Base-by-base conservation (phyloP, 163 green algal species). In the Volvox carteri region DNA sequence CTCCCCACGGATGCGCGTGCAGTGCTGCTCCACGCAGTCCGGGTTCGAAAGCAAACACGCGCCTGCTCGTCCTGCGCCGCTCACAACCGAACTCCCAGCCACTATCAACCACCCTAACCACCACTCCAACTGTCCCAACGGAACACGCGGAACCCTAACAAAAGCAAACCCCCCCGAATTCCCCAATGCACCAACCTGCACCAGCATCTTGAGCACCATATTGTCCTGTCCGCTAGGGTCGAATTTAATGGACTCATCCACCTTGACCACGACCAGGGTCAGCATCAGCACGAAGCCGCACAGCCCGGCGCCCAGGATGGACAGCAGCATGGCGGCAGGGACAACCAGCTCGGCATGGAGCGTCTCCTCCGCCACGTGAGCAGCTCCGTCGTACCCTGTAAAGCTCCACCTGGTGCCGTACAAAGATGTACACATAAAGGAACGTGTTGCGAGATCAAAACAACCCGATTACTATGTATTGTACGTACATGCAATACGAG, bases 351-450 rank as follows among this genome's bases (percentile, higher is more conserved):
- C 78, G 4, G 78, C 78, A 1, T 48, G 4, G 23, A 52, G 6
- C 28, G 78, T 86, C 42, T 86, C 58, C 78, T 86, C 78, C 7
- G 58, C 14, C 25, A 78, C 3, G 58, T 86, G 78, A 2, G 78
- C 60, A 12, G 41, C 30, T 28, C 78, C 78, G 58, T 86, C 78
- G 11, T 50, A 86, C 11, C 78, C 78, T 25, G 58, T 54, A 33
- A 86, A 68, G 33, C 14, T 67, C 78, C 78, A 86, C 30, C 75
- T 84, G n/a, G n/a, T n/a, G 75, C 19, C 68, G 68, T 77, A 30
- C 54, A 65, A n/a, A n/a, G n/a, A n/a, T n/a, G n/a, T n/a, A n/a
- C n/a, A n/a, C n/a, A n/a, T n/a, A n/a, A n/a, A n/a, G n/a, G n/a
- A n/a, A n/a, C n/a, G n/a, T n/a, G n/a, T n/a, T n/a, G n/a, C n/a